Percentiles rank a stretch among this genome's conserved stretches.
phyloP scores from a whole-genome alignment of 2,329 filamentous ascomycete species.

The Fusarium cyanostomum region DNA sequence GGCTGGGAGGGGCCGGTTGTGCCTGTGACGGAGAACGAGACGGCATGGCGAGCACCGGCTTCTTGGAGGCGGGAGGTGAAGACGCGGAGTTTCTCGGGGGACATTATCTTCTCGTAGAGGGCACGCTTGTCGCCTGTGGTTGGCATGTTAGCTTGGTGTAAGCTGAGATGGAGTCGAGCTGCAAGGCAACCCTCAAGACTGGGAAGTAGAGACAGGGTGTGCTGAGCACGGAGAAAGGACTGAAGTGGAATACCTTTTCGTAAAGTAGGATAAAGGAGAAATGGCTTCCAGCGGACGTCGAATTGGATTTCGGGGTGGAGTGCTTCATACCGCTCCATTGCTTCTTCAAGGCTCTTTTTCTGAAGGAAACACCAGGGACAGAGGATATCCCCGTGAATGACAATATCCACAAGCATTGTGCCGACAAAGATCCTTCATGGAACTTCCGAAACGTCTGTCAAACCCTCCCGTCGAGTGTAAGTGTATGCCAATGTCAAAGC shows the following conservation, averaged over 20 bases:
- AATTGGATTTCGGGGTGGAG: slow-evolving; percentile 56
- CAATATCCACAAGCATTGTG: slow-evolving; percentile 47
- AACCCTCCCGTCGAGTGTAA: too few relatives aligned
- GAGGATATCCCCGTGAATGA: slow-evolving; percentile 60
- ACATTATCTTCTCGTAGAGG: slow-evolving; percentile 49
- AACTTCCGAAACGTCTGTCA: not conserved
- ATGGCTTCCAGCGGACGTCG: slow-evolving; percentile 58
- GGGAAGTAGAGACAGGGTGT: too few relatives aligned
- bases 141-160: not conserved
- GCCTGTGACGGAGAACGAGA: slow-evolving; percentile 55
- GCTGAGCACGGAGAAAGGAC: not conserved
- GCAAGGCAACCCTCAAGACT: too few relatives aligned
- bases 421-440: not conserved
- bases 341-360: slow-evolving; percentile 56
- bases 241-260: slow-evolving; percentile 34
- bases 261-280: slow-evolving; percentile 54
- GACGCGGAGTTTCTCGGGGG: slow-evolving; percentile 39
- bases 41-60: slow-evolving; percentile 48
- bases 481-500: too few relatives aligned
- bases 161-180: too few relatives aligned
- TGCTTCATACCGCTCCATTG: slow-evolving; percentile 54
- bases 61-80: slow-evolving; percentile 46
- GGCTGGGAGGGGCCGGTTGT: slow-evolving; percentile 55
- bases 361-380: slow-evolving; percentile 64
- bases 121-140: slow-evolving; percentile 47